These are phyloP conservation scores for Microascus cirrosus DNA, from an alignment of 2,329 filamentous ascomycete genomes.

Conservation along the genomic window DNA sequence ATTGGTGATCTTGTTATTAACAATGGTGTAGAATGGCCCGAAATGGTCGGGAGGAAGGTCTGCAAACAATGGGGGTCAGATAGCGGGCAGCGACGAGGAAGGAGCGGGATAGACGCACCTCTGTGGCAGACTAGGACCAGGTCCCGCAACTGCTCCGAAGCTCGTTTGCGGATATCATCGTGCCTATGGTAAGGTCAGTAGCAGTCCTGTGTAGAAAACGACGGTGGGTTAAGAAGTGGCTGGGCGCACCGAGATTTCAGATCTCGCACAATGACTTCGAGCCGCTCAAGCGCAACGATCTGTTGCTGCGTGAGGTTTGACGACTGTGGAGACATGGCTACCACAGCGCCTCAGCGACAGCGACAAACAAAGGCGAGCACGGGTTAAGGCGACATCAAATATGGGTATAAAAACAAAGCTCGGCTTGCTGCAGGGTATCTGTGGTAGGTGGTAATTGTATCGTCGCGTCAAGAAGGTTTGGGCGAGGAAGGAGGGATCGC, in stretches of 20 bases:
- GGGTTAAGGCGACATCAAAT: neutral
- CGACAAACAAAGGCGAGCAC: neutral
- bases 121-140: slow-evolving; percentile 43
- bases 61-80: slow-evolving; percentile 15
- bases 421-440: neutral
- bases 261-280: slow-evolving; percentile 43
- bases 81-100: neutral
- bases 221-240: neutral
- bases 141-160: slow-evolving; percentile 42
- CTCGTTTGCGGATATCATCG: slow-evolving; percentile 41
- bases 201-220: neutral
- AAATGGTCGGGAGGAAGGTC: slow-evolving; percentile 79
- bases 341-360: slow-evolving; percentile 5
- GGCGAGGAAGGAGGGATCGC: neutral
- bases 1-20: slow-evolving; percentile 45
- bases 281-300: slow-evolving; percentile 41
- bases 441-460: neutral
- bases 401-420: neutral
- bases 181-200: slow-evolving; percentile 6
- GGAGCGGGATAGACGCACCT: slow-evolving; percentile 24
- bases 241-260: slow-evolving; percentile 39
- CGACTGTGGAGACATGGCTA: slow-evolving; percentile 3
- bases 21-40: slow-evolving; percentile 40
- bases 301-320: slow-evolving; percentile 21
- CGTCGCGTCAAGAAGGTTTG: neutral